These are phyloP conservation scores for Xylariaceae sp. DNA, from an alignment of 2,329 filamentous ascomycete genomes.

Conservation along the genomic window DNA sequence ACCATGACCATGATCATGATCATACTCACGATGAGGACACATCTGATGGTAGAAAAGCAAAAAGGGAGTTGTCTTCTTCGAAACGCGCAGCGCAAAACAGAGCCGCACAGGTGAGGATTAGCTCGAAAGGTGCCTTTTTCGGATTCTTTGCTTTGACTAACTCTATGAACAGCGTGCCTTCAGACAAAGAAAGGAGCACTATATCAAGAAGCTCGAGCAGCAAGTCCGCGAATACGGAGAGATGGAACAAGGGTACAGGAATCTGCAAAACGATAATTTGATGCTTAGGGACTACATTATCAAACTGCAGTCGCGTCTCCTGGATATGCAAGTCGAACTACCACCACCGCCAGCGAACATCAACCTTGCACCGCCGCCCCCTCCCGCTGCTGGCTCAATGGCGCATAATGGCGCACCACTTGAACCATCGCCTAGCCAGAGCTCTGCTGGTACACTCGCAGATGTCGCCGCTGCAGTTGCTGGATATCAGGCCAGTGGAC, in stretches of 20 bases:
- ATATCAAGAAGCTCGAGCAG: slow-evolving; percentile 96
- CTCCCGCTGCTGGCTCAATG: slow-evolving; percentile 20
- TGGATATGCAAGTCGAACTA: slow-evolving; percentile 80
- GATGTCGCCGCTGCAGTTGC: slow-evolving; percentile 35
- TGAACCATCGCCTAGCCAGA: slow-evolving; percentile 20
- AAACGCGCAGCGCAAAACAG: slow-evolving; percentile 96
- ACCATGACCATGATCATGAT: slow-evolving; percentile 15
- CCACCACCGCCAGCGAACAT: slow-evolving; percentile 81
- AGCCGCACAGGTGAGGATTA: slow-evolving; percentile 81
- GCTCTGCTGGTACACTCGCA: slow-evolving; percentile 32
- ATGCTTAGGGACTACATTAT: slow-evolving; percentile 90
- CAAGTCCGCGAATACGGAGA: slow-evolving; percentile 79
- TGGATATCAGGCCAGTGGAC: slow-evolving; percentile 24
- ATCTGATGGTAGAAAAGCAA: slow-evolving; percentile 68
- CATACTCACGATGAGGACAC: slow-evolving; percentile 30
- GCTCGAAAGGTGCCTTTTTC: neutral
- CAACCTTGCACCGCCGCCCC: slow-evolving; percentile 55
- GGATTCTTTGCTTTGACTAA: neutral
- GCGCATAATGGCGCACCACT: slow-evolving; percentile 21
- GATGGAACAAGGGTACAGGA: slow-evolving; percentile 75
- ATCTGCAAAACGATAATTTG: slow-evolving; percentile 85
- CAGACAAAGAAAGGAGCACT: slow-evolving; percentile 93
- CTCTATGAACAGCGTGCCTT: slow-evolving; percentile 72
- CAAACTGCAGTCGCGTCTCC: slow-evolving; percentile 78
- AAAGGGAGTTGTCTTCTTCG: slow-evolving; percentile 88